Base-by-base conservation (phyloP, 2,329 filamentous ascomycete species). In the Berkeleyomyces rouxiae region DNA sequence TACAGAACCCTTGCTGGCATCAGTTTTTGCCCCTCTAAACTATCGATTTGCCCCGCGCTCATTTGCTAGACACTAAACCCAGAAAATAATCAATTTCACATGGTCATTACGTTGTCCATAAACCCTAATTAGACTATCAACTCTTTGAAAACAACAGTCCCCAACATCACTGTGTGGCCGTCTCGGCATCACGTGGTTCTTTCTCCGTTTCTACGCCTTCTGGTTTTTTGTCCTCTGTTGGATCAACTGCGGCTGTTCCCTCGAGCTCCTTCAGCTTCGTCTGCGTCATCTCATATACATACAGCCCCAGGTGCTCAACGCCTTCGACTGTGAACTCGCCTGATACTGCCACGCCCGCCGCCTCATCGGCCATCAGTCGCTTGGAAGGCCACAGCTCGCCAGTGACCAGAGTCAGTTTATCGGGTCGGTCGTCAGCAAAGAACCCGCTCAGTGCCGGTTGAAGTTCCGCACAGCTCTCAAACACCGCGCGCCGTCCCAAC, bases 251-350 rank as follows among this genome's bases (percentile, higher is more conserved):
- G 2, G 70, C 70, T 59, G 74, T 77, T 7, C 69, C 72, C 59
- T 76, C 73, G 55, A 83, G 66, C 69, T 82, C 78, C 69, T 77
- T 73, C 43, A 81, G 67, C 69, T 74, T 78, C 1, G 79, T 82
- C 57, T 86, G 82, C 3, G 90, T 95, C 90, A 99, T 99, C 73
- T 99, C 89, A 71, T 83, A 96, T 31, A 99, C 92, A 72, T 96
- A 99, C 74, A 96, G 87, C 0, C 93, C 93, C 43, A 99, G 74
- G 75, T 99, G 93, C 76, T 99, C 92, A 0, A 97, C 85, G 42
- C 87, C 83, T 68, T 92, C 88, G 88, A 99, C 97, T 23, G 83
- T 78, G 0, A 84, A 85, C 68, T 82, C 79, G 10, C 79, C 79
- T 1, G 78, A 74, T 5, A 82, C 75, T 5, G 76, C 70, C 3